Conservation (phyloP, 2,329 filamentous ascomycete species). For the Cladophialophora chaetospira region DNA sequence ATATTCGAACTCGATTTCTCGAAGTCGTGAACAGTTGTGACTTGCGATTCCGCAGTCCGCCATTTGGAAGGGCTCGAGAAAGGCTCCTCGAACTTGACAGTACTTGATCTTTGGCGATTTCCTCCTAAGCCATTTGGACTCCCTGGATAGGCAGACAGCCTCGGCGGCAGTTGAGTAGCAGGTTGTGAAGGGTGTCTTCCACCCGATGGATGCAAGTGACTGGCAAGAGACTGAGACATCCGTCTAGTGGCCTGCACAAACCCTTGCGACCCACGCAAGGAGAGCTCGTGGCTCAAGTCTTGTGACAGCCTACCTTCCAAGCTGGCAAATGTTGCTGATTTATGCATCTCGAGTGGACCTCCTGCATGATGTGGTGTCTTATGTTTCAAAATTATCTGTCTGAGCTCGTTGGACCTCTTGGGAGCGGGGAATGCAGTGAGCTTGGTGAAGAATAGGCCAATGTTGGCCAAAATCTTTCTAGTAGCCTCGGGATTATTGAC, state of each 20-base stretch:
- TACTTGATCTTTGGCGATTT: conserved; percentile 14
- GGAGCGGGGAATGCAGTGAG: conserved; percentile 20
- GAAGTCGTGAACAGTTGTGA: conserved; percentile 2
- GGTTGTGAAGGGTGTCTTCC: not conserved
- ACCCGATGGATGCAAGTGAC: conserved; percentile 12
- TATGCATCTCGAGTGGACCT: conserved; percentile 11
- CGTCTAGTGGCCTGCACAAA: conserved; percentile 20
- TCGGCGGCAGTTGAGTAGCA: not conserved
- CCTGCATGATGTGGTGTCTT: conserved; percentile 1
- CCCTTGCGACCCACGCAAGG: conserved; percentile 19
- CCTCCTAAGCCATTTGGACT: not conserved
- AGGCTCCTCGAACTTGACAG: conserved; percentile 25
- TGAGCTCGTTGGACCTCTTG: conserved; percentile 22
- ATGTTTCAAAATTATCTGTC: conserved; percentile 19
- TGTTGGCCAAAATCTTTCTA: conserved; percentile 1
- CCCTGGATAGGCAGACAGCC: not conserved
- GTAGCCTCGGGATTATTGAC: conserved; percentile 38
- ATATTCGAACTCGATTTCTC: conserved; percentile 8
- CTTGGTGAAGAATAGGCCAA: conserved; percentile 18
- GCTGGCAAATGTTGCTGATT: conserved; percentile 22
- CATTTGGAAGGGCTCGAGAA: conserved; percentile 12
- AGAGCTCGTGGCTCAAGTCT: conserved; percentile 18
- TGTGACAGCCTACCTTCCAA: conserved; percentile 21
- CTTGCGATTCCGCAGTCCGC: not conserved
- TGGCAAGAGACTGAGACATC: conserved; percentile 22